Evolutionary conservation across 768 basidiomycete species (phyloP).

Genomic region (Lepiota subincarnata): DNA sequence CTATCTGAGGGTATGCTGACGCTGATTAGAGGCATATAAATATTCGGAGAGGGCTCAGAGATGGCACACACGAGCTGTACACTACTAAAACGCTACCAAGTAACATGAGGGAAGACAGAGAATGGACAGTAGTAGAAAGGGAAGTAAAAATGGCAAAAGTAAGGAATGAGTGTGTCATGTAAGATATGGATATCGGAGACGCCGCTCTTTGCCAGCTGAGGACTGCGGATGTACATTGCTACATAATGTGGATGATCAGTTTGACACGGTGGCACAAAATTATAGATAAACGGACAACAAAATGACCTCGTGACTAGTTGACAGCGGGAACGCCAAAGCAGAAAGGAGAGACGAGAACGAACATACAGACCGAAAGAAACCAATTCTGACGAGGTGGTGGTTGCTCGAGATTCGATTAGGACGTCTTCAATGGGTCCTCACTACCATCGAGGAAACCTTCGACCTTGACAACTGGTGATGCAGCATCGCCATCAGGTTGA

Average conservation of each 20-base stretch:
- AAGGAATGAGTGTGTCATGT: slow-evolving; percentile 3
- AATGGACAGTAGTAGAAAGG: not conserved
- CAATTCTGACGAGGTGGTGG: not conserved
- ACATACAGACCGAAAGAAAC: not conserved
- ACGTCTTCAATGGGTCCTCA: slow-evolving; percentile 50
- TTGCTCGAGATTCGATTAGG: slow-evolving; percentile 13
- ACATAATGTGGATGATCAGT: slow-evolving; percentile 24
- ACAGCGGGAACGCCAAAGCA: slow-evolving; percentile 16
- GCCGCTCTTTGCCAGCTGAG: slow-evolving; percentile 4
- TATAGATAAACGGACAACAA: slow-evolving; percentile 21
- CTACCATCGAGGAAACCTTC: slow-evolving; percentile 66
- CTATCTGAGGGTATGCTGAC: slow-evolving; percentile 77
- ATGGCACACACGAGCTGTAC: slow-evolving; percentile 8
- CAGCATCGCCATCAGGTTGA: slow-evolving; percentile 50
- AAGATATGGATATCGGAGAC: slow-evolving; percentile 12
- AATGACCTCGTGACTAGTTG: slow-evolving; percentile 7
- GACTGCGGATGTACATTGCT: slow-evolving; percentile 20
- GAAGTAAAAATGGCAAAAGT: slow-evolving; percentile 7
- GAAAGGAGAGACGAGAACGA: slow-evolving; percentile 3
- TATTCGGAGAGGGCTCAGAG: not conserved
- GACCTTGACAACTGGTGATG: slow-evolving; percentile 46
- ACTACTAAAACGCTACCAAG: slow-evolving; percentile 12
- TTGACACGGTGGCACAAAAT: slow-evolving; percentile 21
- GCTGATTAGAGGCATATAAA: slow-evolving; percentile 38
- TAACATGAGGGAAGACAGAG: slow-evolving; percentile 5